phyloP scores from a whole-genome alignment of 2,329 filamentous ascomycete species.

The Penicillium sp. region DNA sequence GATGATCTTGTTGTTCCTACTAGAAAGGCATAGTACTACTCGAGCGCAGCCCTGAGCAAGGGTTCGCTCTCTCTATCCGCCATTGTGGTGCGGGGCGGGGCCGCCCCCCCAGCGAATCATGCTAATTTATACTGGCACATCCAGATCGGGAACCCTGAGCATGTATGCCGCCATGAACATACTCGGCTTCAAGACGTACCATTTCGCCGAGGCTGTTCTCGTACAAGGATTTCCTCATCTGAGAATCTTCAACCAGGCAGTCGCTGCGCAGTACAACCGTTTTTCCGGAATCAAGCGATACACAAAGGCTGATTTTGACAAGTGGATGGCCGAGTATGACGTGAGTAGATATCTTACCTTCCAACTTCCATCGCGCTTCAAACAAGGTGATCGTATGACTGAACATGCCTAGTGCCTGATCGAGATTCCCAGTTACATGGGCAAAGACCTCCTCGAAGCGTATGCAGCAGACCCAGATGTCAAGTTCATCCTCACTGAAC shows the following conservation, averaged over 20 bases:
- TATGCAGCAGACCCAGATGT: constrained; percentile 33
- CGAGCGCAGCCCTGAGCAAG: not conserved
- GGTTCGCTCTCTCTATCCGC: not conserved
- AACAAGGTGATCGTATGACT: not conserved
- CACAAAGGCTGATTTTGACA: constrained; percentile 25
- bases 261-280: constrained; percentile 29
- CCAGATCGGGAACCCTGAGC: constrained; percentile 34
- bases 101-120: too few relatives aligned
- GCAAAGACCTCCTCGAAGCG: constrained; percentile 23
- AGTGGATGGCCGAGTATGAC: constrained; percentile 30
- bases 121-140: not conserved
- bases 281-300: constrained; percentile 27
- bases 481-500: constrained; percentile 36
- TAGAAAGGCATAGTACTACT: not conserved
- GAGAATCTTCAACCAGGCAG: constrained; percentile 25
- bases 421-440: constrained; percentile 32
- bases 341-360: constrained; percentile 11
- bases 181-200: constrained; percentile 34
- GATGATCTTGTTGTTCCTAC: not conserved
- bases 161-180: constrained; percentile 32
- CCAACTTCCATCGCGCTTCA: not conserved
- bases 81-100: too few relatives aligned
- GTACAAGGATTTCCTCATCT: constrained; percentile 24
- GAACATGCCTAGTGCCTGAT: constrained; percentile 27
- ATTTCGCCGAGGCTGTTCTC: constrained; percentile 27